Evolutionary conservation across 306 rosid genomes (phyloP), one percentile per base, ranked within the genome.

Genomic region (Malus domestica): DNA sequence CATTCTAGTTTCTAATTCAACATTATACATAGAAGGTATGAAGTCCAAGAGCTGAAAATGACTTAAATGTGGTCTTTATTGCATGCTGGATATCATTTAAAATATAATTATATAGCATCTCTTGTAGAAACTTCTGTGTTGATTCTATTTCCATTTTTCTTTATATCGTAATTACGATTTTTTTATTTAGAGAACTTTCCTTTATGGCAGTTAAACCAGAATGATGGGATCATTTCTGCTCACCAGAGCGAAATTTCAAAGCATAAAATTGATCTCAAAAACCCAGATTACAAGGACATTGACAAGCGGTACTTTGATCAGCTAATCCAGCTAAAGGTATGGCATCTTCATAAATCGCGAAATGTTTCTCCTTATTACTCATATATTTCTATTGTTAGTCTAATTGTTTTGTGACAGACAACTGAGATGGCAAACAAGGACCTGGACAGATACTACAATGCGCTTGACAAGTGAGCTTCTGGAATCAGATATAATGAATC

Each of bases 401-500:
- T 42, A 52, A 73, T 51, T 60, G 46, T 71, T 86, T 81, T 74
- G 58, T 80, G 60, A 63, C 86, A 95, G 98, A 95, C 98, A 75
- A 89, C 95, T 71, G 97, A 92, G 83, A 95, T 95, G 98, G 97
- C 98, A 78, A 95, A 95, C 91, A 95, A 92, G 93, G 98, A 95
- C 78, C 88, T 95, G 86, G 97, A 95, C 80, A 90, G 95, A 95
- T 95, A 95, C 84, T 90, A 95, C 92, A 89, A 81, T 86, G 98
- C 98, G 2, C 92, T 95, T 75, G 98, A 95, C 79, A 95, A 92
- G 98, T 95, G 82, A 90, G 90, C 76, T 84, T 74, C 63, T 9
- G 33, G 3, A 71, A 66, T 40, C 52, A 23, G 9, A 42, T 42
- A 30, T 14, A 5, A 68, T 44, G 29, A 40, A 4, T 51, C 32